Evolutionary conservation across 2,329 filamentous ascomycete species (phyloP).

Genomic region (Alternaria brassicicola): DNA sequence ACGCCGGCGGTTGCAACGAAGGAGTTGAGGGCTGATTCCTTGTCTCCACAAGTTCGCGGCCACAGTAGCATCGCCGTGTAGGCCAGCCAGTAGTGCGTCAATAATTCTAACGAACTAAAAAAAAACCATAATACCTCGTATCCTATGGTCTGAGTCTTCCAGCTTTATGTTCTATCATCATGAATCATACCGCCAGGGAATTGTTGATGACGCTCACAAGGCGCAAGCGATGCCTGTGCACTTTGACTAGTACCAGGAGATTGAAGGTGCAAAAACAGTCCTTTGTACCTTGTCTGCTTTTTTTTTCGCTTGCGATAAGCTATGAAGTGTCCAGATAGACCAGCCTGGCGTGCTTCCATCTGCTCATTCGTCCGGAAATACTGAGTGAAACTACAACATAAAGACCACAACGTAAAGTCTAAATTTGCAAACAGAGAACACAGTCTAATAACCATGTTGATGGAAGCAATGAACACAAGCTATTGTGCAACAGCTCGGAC

Average conservation of each 20-base stretch:
- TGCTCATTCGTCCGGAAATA: background rate
- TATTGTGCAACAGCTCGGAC: background rate
- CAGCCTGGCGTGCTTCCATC: background rate
- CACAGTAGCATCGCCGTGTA: slow-evolving; percentile 1
- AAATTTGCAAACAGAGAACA: background rate
- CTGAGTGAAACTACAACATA: background rate
- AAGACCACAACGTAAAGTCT: background rate
- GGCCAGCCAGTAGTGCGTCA: background rate
- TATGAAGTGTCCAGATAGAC: background rate
- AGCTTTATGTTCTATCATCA: background rate
- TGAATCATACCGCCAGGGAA: background rate
- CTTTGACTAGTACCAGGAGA: background rate
- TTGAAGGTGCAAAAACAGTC: slow-evolving; percentile 2
- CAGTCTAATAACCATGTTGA: background rate
- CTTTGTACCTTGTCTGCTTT: background rate
- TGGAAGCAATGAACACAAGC: background rate
- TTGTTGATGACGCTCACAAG: background rate
- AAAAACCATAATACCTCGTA: no score
- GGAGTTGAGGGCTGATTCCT: slow-evolving; percentile 7
- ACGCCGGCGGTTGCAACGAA: background rate
- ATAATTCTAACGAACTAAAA: background rate
- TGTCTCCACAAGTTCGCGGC: slow-evolving; percentile 5
- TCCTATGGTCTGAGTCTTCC: background rate
- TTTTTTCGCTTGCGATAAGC: background rate
- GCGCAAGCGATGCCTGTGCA: background rate